Percentiles rank a stretch among this genome's conserved stretches.
Conservation (phyloP, 106 monocot genomes). For the Apostasia shenzhenica region DNA sequence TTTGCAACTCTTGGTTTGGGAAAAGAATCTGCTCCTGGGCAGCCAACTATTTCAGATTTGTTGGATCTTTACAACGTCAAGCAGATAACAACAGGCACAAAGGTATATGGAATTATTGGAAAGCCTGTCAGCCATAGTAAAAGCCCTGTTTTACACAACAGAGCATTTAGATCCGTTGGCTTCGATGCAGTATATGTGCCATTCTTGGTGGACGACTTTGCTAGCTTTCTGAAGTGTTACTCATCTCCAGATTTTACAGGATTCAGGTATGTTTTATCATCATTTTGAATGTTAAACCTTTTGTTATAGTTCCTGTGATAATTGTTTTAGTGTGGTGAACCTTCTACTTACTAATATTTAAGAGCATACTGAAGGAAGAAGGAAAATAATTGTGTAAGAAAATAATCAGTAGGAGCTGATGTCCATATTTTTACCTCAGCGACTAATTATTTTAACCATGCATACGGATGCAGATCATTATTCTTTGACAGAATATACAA, state of each 20-base stretch:
- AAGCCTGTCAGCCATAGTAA: slow-evolving; percentile 91
- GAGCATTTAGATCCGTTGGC: slow-evolving; percentile 52
- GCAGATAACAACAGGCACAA: slow-evolving; percentile 58
- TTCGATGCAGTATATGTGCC: slow-evolving; percentile 92
- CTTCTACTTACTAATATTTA: too few relatives aligned
- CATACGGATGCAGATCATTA: too few relatives aligned
- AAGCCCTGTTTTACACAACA: slow-evolving; percentile 79
- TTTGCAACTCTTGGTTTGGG: slow-evolving; percentile 66
- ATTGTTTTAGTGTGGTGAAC: too few relatives aligned
- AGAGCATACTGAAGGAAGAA: too few relatives aligned
- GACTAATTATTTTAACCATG: too few relatives aligned
- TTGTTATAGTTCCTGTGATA: too few relatives aligned
- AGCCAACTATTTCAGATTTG: slow-evolving; percentile 76
- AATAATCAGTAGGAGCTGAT: too few relatives aligned
- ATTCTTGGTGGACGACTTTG: slow-evolving; percentile 72
- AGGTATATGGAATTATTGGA: slow-evolving; percentile 76
- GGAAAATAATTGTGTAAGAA: too few relatives aligned
- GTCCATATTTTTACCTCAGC: too few relatives aligned
- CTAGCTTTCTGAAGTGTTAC: slow-evolving; percentile 55
- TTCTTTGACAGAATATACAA: too few relatives aligned
- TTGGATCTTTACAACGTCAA: slow-evolving; percentile 75
- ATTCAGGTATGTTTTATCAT: slow-evolving; percentile 60
- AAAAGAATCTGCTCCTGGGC: slow-evolving; percentile 89
- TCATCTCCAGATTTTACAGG: slow-evolving; percentile 88
- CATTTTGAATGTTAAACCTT: background rate